A percentile compares a stretch with the other conserved stretches of the same genome.
Conservation (phyloP, 495 filamentous ascomycete genomes). For the Ramalina intermedia region DNA sequence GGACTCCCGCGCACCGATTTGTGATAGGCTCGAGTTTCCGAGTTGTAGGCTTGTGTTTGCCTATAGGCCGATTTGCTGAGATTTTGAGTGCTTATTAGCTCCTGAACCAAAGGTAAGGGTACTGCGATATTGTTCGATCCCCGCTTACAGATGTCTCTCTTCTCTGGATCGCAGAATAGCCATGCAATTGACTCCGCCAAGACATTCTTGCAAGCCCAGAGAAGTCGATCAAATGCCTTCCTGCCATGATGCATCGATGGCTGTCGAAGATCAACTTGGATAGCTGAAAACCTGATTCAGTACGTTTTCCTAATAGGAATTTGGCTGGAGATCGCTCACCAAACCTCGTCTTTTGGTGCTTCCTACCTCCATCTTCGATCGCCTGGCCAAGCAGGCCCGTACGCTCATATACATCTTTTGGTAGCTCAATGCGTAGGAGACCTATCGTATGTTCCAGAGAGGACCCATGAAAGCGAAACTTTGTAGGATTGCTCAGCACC, state of each 20-base stretch:
- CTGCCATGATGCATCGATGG: slow-evolving; percentile 82
- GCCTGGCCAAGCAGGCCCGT: slow-evolving; percentile 71
- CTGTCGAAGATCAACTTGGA: slow-evolving; percentile 66
- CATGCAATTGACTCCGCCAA: slow-evolving; percentile 57
- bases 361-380: slow-evolving; percentile 39
- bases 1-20: slow-evolving; percentile 21
- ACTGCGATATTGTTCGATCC: not conserved
- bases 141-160: not conserved
- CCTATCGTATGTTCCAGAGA: slow-evolving; percentile 28
- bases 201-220: slow-evolving; percentile 75
- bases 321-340: slow-evolving; percentile 19
- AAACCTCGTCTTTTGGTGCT: slow-evolving; percentile 46
- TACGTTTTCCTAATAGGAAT: not conserved
- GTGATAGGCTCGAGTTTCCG: slow-evolving; percentile 21
- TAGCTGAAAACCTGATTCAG: slow-evolving; percentile 33
- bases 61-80: slow-evolving; percentile 31
- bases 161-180: slow-evolving; percentile 57
- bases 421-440: slow-evolving; percentile 59
- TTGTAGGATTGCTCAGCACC: not conserved
- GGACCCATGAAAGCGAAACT: not conserved
- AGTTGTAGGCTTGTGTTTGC: slow-evolving; percentile 37
- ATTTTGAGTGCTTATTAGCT: not conserved
- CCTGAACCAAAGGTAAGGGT: not conserved
- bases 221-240: slow-evolving; percentile 74
- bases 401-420: slow-evolving; percentile 73